These are phyloP conservation scores for Curvularia hawaiiensis DNA, from an alignment of 2,329 filamentous ascomycete species.

Conservation along the genomic window DNA sequence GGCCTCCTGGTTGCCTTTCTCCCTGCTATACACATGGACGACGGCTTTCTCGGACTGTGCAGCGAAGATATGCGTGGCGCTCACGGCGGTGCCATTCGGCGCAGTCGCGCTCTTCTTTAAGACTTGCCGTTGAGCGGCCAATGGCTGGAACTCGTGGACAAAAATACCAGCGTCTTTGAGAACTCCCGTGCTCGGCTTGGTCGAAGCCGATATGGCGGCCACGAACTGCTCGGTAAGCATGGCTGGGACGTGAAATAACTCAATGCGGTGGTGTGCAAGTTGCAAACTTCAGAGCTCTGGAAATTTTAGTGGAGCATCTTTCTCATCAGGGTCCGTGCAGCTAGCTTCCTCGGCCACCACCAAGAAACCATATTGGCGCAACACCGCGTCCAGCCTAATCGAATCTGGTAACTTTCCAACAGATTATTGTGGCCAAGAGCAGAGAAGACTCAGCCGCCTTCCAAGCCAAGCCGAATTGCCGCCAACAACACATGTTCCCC, in stretches of 20 bases:
- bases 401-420: not conserved
- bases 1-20: slow-evolving; percentile 85
- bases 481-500: not conserved
- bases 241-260: slow-evolving; percentile 9
- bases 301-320: slow-evolving; percentile 21
- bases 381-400: not conserved
- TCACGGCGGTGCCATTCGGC: slow-evolving; percentile 79
- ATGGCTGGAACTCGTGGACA: slow-evolving; percentile 79
- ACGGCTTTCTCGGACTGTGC: slow-evolving; percentile 91
- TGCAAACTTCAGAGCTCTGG: slow-evolving; percentile 13
- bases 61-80: slow-evolving; percentile 82
- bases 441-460: not conserved
- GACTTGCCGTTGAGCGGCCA: slow-evolving; percentile 72
- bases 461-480: not conserved
- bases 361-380: not conserved
- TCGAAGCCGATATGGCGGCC: slow-evolving; percentile 53
- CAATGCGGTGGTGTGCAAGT: slow-evolving; percentile 8
- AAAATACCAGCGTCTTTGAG: slow-evolving; percentile 86
- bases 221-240: slow-evolving; percentile 60
- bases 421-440: not conserved
- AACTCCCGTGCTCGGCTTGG: slow-evolving; percentile 53
- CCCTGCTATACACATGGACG: slow-evolving; percentile 87
- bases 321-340: slow-evolving; percentile 6
- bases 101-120: slow-evolving; percentile 94
- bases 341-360: not conserved